Percentiles rank a stretch among this genome's conserved stretches.
phyloP scores from a whole-genome alignment of 1,284 basidiomycete species.

The Lignosus rhinocerotis region DNA sequence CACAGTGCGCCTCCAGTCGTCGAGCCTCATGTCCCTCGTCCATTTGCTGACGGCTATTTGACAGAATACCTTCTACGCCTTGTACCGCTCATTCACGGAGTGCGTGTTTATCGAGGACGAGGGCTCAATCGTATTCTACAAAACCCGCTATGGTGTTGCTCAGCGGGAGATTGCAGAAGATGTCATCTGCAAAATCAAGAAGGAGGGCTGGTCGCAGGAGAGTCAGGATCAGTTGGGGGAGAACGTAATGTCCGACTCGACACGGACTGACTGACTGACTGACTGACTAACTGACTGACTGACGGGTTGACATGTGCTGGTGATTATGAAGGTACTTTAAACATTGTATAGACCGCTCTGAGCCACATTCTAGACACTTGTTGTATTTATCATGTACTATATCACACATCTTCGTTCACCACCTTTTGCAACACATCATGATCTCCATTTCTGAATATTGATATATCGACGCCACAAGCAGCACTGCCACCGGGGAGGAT shows the following conservation, averaged over 20 bases:
- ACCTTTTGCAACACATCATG: neutral
- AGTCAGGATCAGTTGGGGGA: conserved; percentile 20
- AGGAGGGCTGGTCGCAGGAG: conserved; percentile 23
- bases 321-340: neutral
- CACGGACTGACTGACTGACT: conserved; percentile 2
- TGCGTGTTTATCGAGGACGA: conserved; percentile 71
- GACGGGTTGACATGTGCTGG: neutral
- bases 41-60: conserved; percentile 22
- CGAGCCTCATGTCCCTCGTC: conserved; percentile 37
- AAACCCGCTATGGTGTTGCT: conserved; percentile 57
- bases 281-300: too few relatives aligned
- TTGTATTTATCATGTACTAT: neutral
- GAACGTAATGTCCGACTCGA: conserved; percentile 7
- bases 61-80: conserved; percentile 36
- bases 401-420: neutral
- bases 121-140: conserved; percentile 77
- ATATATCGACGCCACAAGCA: conserved; percentile 12
- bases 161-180: conserved; percentile 25
- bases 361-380: neutral
- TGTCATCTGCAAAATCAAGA: conserved; percentile 19
- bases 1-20: conserved; percentile 37
- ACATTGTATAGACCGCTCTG: neutral
- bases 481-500: conserved; percentile 21
- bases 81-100: conserved; percentile 41
- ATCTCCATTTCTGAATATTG: neutral